A percentile compares a stretch with the other conserved stretches of the same genome.
Conservation (phyloP, 805 yeast genomes). For the Pichia occidentalis region DNA sequence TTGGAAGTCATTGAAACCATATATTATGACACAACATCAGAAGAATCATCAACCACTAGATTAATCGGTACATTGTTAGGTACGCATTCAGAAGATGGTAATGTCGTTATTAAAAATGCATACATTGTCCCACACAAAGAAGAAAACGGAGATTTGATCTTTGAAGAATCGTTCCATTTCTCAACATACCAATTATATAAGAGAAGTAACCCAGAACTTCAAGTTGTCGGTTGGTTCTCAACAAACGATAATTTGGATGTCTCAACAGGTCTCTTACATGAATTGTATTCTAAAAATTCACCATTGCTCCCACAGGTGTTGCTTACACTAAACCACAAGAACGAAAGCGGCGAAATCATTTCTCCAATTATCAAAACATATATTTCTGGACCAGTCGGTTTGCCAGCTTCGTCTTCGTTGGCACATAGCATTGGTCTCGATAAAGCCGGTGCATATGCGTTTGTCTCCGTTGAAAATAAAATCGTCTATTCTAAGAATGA, state of each 20-base stretch:
- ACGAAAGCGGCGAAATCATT: slow-evolving; percentile 40
- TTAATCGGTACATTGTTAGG: slow-evolving; percentile 82
- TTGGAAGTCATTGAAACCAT: slow-evolving; percentile 72
- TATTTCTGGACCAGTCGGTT: slow-evolving; percentile 69
- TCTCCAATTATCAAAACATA: slow-evolving; percentile 61
- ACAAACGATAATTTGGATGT: slow-evolving; percentile 53
- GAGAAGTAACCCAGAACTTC: slow-evolving; percentile 71
- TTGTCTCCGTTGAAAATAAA: slow-evolving; percentile 69
- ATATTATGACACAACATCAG: slow-evolving; percentile 40
- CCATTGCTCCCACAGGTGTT: slow-evolving; percentile 81
- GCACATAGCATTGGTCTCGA: slow-evolving; percentile 34
- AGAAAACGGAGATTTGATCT: slow-evolving; percentile 65
- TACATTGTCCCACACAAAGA: slow-evolving; percentile 79
- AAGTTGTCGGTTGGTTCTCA: slow-evolving; percentile 82
- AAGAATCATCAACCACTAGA: slow-evolving; percentile 40
- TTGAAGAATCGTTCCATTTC: slow-evolving; percentile 72
- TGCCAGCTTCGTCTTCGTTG: slow-evolving; percentile 34
- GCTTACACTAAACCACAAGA: slow-evolving; percentile 59
- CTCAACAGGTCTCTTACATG: slow-evolving; percentile 73
- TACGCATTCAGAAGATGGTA: slow-evolving; percentile 75
- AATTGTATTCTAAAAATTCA: slow-evolving; percentile 67
- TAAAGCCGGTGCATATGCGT: slow-evolving; percentile 47
- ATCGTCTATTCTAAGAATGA: slow-evolving; percentile 54
- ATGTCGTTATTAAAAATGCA: slow-evolving; percentile 64
- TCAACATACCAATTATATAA: slow-evolving; percentile 64